A percentile compares a stretch with the other conserved stretches of the same genome.
phyloP scores from a whole-genome alignment of 2,329 filamentous ascomycete genomes.

The Paraconiothyrium sp. region DNA sequence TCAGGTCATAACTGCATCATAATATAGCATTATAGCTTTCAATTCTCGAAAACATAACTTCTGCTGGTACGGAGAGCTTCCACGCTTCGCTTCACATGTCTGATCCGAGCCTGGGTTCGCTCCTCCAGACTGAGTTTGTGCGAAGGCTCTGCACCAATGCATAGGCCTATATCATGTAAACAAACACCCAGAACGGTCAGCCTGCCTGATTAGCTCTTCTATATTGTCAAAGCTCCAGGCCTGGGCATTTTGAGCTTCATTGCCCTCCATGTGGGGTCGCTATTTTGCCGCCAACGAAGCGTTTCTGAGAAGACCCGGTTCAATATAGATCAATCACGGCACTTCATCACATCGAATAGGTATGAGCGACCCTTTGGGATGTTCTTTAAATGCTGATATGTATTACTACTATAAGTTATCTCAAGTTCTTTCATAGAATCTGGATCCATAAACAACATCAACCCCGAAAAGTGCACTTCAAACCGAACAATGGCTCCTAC shows the following conservation, averaged over 20 bases:
- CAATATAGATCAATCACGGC: slow-evolving; percentile 26
- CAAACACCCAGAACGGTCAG: not conserved
- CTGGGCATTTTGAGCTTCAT: not conserved
- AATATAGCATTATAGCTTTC: too few species aligned
- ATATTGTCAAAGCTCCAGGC: not conserved
- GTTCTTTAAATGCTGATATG: not conserved
- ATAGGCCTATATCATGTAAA: not conserved
- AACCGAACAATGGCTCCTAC: slow-evolving; percentile 9
- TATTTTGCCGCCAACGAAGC: slow-evolving; percentile 23
- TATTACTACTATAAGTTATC: not conserved
- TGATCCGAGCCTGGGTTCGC: too few species aligned
- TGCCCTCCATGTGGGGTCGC: slow-evolving; percentile 22
- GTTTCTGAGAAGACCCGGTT: slow-evolving; percentile 16
- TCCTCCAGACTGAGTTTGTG: not conserved
- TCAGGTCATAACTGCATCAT: too few species aligned
- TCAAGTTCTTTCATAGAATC: not conserved
- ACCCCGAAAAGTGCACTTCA: not conserved
- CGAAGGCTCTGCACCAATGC: not conserved
- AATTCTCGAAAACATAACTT: too few species aligned
- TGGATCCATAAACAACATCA: not conserved
- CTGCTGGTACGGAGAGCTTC: too few species aligned
- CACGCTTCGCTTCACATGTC: too few species aligned
- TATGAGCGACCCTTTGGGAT: not conserved
- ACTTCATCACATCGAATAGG: slow-evolving; percentile 14
- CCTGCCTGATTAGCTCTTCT: not conserved